These are phyloP conservation scores for Talaromyces proteolyticus DNA, from an alignment of 495 filamentous ascomycete genomes.

Conservation along the genomic window DNA sequence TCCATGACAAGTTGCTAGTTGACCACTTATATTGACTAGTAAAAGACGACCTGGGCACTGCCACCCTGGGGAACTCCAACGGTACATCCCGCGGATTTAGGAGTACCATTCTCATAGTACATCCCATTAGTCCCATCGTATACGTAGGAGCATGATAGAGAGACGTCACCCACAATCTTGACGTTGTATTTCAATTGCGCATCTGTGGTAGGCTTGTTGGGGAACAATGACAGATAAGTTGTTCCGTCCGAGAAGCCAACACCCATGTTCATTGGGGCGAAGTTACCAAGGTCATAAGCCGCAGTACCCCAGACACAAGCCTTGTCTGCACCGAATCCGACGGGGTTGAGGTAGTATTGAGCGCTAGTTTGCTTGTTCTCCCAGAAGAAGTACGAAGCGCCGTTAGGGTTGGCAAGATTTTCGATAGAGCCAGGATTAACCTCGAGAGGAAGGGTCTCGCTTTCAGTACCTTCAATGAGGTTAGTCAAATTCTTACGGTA, in stretches of 20 bases:
- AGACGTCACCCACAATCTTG: conserved; percentile 58
- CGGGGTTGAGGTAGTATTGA: conserved; percentile 95
- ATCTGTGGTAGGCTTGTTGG: conserved; percentile 58
- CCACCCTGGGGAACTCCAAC: conserved; percentile 30
- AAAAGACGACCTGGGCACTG: conserved; percentile 14
- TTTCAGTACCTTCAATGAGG: conserved; percentile 53
- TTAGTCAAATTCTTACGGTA: conserved; percentile 8
- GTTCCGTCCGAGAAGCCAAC: conserved; percentile 61
- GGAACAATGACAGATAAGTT: conserved; percentile 81
- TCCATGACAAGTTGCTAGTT: no score
- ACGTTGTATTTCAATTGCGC: conserved; percentile 66
- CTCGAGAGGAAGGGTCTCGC: conserved; percentile 72
- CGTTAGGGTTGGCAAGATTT: conserved; percentile 68
- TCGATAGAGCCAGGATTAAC: conserved; percentile 47
- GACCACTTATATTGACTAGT: no score
- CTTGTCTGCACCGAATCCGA: conserved; percentile 56
- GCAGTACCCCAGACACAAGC: conserved; percentile 76
- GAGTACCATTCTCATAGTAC: conserved; percentile 36
- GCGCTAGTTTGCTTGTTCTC: conserved; percentile 69
- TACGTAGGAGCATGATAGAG: conserved; percentile 65
- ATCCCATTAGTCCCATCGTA: conserved; percentile 59
- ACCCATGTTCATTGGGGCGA: conserved; percentile 83
- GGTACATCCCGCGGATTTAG: conserved; percentile 59
- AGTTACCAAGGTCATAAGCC: conserved; percentile 66
- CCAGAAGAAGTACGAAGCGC: conserved; percentile 69